Evolutionary conservation across 23 red algal genomes (phyloP).

Genomic region (Cyanidioschyzon merolae): DNA sequence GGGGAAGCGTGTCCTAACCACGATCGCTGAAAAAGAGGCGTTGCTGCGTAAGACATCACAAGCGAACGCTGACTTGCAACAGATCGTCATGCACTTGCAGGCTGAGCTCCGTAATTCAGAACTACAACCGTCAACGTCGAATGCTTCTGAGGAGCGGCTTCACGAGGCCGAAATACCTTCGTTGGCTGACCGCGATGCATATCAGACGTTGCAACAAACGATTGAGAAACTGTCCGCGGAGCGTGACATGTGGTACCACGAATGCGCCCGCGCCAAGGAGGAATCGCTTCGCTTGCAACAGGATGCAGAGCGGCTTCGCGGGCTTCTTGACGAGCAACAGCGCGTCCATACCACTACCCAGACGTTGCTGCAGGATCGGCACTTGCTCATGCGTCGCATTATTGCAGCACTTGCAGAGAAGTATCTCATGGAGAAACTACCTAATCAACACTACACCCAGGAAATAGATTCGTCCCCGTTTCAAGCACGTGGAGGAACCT

Average conservation of each 20-base stretch:
- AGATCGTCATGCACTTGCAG: not conserved
- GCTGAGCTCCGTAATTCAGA: not conserved
- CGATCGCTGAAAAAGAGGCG: not conserved
- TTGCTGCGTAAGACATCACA: not conserved
- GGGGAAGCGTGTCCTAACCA: not conserved
- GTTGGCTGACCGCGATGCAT: not conserved
- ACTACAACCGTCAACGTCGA: not conserved
- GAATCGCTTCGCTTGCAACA: not conserved
- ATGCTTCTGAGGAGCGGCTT: not conserved
- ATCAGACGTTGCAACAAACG: not conserved
- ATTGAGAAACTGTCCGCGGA: not conserved
- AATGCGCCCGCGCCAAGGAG: not conserved
- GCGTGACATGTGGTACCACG: not conserved
- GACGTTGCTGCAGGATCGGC: not conserved
- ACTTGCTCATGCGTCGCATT: not conserved
- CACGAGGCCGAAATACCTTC: not conserved
- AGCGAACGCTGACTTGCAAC: not conserved
- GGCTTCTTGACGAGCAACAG: constrained; percentile 8
- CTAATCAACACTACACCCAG: not conserved
- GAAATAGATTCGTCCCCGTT: not conserved
- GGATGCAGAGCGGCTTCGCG: not conserved
- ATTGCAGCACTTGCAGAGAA: not conserved
- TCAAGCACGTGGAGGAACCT: not conserved
- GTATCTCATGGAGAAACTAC: not conserved
- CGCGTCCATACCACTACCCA: not conserved